Conservation (phyloP, 768 basidiomycete species). For the Boletus huronensis region DNA sequence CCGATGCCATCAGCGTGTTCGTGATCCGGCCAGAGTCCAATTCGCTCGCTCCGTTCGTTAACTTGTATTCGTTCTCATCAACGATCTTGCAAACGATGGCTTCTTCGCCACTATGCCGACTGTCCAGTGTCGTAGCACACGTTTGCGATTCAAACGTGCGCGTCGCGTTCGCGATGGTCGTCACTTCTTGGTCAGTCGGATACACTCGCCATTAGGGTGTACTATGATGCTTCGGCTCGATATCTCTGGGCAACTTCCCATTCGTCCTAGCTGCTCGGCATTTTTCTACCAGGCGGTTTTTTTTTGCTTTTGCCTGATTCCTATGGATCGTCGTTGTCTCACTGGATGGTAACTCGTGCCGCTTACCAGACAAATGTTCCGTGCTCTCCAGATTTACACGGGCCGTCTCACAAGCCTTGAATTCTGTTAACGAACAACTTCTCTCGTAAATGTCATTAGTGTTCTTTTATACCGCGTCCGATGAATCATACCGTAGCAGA, state of each 20-base stretch:
- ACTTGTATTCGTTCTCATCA: slow-evolving; percentile 26
- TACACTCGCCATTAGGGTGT: slow-evolving; percentile 27
- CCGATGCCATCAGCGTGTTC: not conserved
- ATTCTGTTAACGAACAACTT: not conserved
- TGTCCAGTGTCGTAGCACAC: slow-evolving; percentile 29
- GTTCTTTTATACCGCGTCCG: not conserved
- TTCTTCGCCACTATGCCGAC: slow-evolving; percentile 35
- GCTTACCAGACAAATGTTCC: not conserved
- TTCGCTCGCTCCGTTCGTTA: slow-evolving; percentile 14
- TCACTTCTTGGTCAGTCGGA: slow-evolving; percentile 31
- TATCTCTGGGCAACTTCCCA: slow-evolving; percentile 24
- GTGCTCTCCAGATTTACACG: not conserved
- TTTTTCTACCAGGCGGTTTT: slow-evolving; percentile 4
- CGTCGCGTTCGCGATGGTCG: slow-evolving; percentile 34
- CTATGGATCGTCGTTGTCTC: not conserved
- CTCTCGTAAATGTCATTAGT: not conserved
- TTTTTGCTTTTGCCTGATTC: slow-evolving; percentile 15
- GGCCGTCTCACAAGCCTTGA: not conserved
- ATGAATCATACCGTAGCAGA: not conserved
- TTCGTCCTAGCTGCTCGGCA: slow-evolving; percentile 16
- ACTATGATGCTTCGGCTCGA: slow-evolving; percentile 26
- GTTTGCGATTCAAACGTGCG: slow-evolving; percentile 30
- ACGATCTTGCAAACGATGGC: slow-evolving; percentile 30
- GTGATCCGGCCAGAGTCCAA: not conserved
- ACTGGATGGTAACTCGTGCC: not conserved